Evolutionary conservation across 805 yeast species (phyloP).

Genomic region (Nakazawaea laoshanensis): DNA sequence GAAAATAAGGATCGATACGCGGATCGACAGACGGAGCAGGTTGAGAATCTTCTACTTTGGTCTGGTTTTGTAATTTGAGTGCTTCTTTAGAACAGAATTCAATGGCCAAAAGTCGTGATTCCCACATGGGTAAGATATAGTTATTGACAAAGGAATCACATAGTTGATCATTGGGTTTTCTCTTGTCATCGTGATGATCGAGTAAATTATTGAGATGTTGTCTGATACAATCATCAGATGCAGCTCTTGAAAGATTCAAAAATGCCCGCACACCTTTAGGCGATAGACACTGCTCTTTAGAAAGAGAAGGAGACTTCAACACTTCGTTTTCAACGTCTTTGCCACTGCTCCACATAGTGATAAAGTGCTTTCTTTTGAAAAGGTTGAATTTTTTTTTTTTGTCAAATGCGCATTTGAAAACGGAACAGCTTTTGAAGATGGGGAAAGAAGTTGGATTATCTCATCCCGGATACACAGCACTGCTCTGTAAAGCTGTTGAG

Average conservation of each 20-base stretch:
- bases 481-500: too few relatives aligned
- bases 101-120: slow-evolving; percentile 28
- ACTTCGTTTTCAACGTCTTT: too few relatives aligned
- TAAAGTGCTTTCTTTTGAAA: too few relatives aligned
- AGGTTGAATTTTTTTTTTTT: too few relatives aligned
- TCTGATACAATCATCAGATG: slow-evolving; percentile 37
- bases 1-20: slow-evolving; percentile 44
- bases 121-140: slow-evolving; percentile 40
- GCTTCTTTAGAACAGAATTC: slow-evolving; percentile 31
- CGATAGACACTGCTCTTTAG: slow-evolving; percentile 22
- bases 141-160: slow-evolving; percentile 27
- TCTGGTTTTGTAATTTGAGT: slow-evolving; percentile 19
- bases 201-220: slow-evolving; percentile 32
- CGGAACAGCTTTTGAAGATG: too few relatives aligned
- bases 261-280: slow-evolving; percentile 27
- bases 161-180: slow-evolving; percentile 3
- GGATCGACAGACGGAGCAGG: slow-evolving; percentile 17
- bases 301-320: slow-evolving; percentile 18
- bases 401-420: too few relatives aligned
- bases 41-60: slow-evolving; percentile 12
- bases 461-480: too few relatives aligned
- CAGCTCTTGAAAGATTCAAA: slow-evolving; percentile 24
- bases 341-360: too few relatives aligned
- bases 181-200: slow-evolving; percentile 18
- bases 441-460: too few relatives aligned